These are phyloP conservation scores for Pluteus cervinus DNA, from an alignment of 768 basidiomycete species.

Conservation along the genomic window DNA sequence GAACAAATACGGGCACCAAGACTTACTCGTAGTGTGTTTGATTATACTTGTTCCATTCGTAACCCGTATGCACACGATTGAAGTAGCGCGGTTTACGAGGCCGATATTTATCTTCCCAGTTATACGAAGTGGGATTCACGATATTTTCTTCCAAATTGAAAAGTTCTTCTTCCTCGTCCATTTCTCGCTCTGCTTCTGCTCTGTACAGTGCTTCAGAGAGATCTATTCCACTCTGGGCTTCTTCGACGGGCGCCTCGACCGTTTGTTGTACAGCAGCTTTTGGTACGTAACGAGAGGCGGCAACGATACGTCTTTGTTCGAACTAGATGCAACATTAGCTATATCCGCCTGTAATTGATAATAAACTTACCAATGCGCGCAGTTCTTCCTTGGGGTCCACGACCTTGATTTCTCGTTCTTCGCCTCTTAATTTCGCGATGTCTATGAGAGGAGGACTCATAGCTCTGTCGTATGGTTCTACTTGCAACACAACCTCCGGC, in stretches of 20 bases:
- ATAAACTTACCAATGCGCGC: slow-evolving; percentile 51
- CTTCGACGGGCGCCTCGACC: slow-evolving; percentile 51
- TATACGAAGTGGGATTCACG: slow-evolving; percentile 76
- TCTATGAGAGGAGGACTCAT: slow-evolving; percentile 85
- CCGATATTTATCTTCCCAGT: slow-evolving; percentile 98
- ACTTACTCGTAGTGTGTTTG: slow-evolving; percentile 98
- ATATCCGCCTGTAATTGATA: slow-evolving; percentile 4
- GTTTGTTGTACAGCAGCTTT: slow-evolving; percentile 59
- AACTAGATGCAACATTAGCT: slow-evolving; percentile 38
- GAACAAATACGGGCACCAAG: slow-evolving; percentile 3
- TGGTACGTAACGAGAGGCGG: slow-evolving; percentile 83
- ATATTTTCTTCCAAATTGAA: slow-evolving; percentile 94
- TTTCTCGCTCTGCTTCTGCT: slow-evolving; percentile 85
- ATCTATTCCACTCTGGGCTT: slow-evolving; percentile 59
- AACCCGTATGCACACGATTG: slow-evolving; percentile 98
- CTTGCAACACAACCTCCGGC: slow-evolving; percentile 45
- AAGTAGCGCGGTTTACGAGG: slow-evolving; percentile 98
- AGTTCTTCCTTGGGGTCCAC: slow-evolving; percentile 63
- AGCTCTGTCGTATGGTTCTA: slow-evolving; percentile 73
- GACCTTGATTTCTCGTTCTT: slow-evolving; percentile 80
- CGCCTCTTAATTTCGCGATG: slow-evolving; percentile 59
- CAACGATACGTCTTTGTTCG: slow-evolving; percentile 72
- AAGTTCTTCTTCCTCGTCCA: slow-evolving; percentile 94
- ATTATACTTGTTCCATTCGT: slow-evolving; percentile 99
- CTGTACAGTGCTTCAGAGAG: slow-evolving; percentile 87